Conservation (phyloP, 2,329 filamentous ascomycete genomes). For the Thelonectria rubi region DNA sequence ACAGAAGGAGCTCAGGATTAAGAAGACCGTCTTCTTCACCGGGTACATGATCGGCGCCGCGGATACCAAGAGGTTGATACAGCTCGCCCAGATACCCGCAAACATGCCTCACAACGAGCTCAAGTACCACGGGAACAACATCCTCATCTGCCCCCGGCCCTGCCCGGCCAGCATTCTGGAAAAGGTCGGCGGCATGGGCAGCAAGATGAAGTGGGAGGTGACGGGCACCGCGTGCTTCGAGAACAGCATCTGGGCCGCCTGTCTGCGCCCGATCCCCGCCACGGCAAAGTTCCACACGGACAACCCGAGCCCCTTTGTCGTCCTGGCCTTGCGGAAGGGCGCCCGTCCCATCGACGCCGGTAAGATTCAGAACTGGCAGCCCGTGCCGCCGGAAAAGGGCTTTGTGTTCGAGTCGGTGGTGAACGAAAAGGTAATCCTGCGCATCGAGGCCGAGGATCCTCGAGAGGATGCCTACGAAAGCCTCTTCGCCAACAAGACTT, state of each 20-base stretch:
- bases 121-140: conserved; percentile 86
- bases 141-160: conserved; percentile 85
- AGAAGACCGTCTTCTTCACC: conserved; percentile 90
- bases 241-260: conserved; percentile 87
- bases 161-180: conserved; percentile 77
- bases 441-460: conserved; percentile 77
- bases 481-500: conserved; percentile 66
- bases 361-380: conserved; percentile 85
- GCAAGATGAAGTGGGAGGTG: conserved; percentile 85
- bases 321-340: conserved; percentile 81
- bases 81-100: conserved; percentile 71
- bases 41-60: conserved; percentile 82
- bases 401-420: conserved; percentile 85
- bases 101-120: conserved; percentile 74
- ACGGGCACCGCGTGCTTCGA: conserved; percentile 79
- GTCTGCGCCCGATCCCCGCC: conserved; percentile 75
- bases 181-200: conserved; percentile 87
- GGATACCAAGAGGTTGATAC: conserved; percentile 77
- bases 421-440: conserved; percentile 84
- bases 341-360: conserved; percentile 81
- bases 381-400: conserved; percentile 73
- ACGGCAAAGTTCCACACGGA: conserved; percentile 79
- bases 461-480: conserved; percentile 71
- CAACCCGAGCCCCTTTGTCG: conserved; percentile 79
- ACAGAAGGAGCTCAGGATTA: conserved; percentile 70